Percentiles rank a stretch among this genome's conserved stretches.
phyloP scores from a whole-genome alignment of 352 stramenopile species.

The Phytophthora citrophthora region DNA sequence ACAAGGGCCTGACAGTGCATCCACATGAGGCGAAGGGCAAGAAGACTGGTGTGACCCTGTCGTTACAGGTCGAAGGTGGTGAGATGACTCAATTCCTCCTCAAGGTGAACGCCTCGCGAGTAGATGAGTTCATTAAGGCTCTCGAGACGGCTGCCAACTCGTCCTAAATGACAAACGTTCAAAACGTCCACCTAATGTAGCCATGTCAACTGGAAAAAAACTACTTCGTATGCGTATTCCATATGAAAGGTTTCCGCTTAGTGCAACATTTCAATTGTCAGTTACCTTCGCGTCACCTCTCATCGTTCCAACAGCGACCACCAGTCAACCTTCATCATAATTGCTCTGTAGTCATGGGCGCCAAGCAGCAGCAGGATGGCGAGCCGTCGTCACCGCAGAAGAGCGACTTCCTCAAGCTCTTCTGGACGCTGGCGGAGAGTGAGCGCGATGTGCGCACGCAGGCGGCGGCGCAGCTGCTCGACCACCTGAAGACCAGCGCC shows the following conservation, averaged over 20 bases:
- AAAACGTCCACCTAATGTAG: conserved; percentile 12
- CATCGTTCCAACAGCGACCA: conserved; percentile 17
- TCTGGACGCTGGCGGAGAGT: conserved; percentile 86
- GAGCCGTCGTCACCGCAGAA: conserved; percentile 35
- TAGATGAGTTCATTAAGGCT: conserved; percentile 66
- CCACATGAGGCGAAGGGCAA: conserved; percentile 79
- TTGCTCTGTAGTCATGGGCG: conserved; percentile 42
- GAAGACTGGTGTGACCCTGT: conserved; percentile 71
- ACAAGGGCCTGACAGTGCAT: conserved; percentile 77
- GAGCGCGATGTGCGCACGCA: conserved; percentile 61
- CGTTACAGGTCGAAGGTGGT: conserved; percentile 63
- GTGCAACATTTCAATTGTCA: conserved; percentile 15
- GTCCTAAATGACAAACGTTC: conserved; percentile 15
- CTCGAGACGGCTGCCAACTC: conserved; percentile 47
- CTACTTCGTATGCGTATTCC: neutral
- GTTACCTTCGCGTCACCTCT: conserved; percentile 22
- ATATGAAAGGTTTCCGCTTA: conserved; percentile 11
- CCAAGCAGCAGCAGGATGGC: conserved; percentile 35
- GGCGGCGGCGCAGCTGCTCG: conserved; percentile 66
- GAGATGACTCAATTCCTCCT: conserved; percentile 73
- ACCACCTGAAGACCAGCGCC: conserved; percentile 43
- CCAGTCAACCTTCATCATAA: conserved; percentile 42
- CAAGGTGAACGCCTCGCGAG: conserved; percentile 72
- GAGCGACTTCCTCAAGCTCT: conserved; percentile 88
- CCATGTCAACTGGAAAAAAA: conserved; percentile 6